Percentiles rank a stretch among this genome's conserved stretches.
Conservation (phyloP, 208 protist species). For the Acanthamoeba castellanii region DNA sequence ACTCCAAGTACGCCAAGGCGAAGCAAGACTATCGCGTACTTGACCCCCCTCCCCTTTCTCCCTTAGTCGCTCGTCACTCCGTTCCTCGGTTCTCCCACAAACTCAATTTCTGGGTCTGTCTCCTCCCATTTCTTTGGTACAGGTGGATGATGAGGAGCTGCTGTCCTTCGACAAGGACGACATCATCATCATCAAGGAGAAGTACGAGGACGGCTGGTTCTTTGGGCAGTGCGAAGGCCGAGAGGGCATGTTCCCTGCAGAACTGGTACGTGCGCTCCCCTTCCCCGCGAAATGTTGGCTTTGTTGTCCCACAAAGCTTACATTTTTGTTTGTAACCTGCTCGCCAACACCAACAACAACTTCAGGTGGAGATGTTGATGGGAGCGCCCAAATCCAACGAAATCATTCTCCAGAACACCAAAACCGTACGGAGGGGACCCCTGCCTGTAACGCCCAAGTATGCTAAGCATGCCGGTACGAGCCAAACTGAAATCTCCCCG, state of each 20-base stretch:
- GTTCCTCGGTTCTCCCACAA: too few species aligned
- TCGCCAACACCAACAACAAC: not conserved
- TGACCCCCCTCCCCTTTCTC: too few species aligned
- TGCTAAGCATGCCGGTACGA: not conserved
- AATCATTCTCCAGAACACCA: conserved; percentile 72
- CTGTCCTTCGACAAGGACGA: conserved; percentile 70
- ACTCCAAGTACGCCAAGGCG: conserved; percentile 76
- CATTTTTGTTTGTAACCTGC: not conserved
- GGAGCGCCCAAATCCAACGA: conserved; percentile 71
- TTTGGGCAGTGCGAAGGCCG: conserved; percentile 55
- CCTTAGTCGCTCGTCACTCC: not conserved
- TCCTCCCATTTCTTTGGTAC: not conserved
- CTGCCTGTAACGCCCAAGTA: conserved; percentile 14
- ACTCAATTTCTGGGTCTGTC: too few species aligned
- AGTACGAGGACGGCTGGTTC: conserved; percentile 69
- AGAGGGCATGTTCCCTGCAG: conserved; percentile 69
- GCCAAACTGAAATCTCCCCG: too few species aligned
- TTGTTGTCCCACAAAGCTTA: too few species aligned
- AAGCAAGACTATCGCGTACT: conserved; percentile 65
- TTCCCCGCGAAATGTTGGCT: not conserved
- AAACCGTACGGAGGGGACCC: not conserved
- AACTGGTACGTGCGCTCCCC: not conserved
- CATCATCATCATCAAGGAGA: conserved; percentile 69
- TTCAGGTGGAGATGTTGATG: conserved; percentile 51
- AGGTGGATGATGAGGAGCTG: conserved; percentile 61